A percentile compares a stretch with the other conserved stretches of the same genome.
phyloP scores from a whole-genome alignment of 1,284 basidiomycete species.

The Psilocybe mexicana region DNA sequence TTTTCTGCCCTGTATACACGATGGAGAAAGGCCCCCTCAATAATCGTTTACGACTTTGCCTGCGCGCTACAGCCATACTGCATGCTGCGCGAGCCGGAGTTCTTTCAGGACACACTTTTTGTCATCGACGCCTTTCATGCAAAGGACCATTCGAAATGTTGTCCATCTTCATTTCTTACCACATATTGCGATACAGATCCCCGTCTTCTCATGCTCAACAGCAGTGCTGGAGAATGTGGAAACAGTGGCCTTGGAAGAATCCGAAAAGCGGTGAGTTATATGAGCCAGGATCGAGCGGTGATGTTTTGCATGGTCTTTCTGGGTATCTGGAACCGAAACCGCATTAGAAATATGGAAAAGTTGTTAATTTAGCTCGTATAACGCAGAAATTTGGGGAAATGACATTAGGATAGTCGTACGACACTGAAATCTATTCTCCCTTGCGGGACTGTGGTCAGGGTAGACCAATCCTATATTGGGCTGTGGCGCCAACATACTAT shows the following conservation, averaged over 20 bases:
- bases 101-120: conserved; percentile 32
- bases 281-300: conserved; percentile 27
- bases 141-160: conserved; percentile 29
- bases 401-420: too few species aligned
- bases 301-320: conserved; percentile 29
- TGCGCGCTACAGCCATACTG: conserved; percentile 36
- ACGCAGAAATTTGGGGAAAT: too few species aligned
- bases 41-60: conserved; percentile 36
- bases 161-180: conserved; percentile 27
- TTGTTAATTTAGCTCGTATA: too few species aligned
- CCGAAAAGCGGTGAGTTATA: conserved; percentile 32
- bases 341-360: neutral
- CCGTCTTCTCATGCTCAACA: conserved; percentile 27
- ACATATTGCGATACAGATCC: conserved; percentile 28
- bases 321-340: conserved; percentile 27
- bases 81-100: conserved; percentile 29
- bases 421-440: too few species aligned
- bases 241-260: conserved; percentile 31
- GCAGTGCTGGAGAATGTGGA: conserved; percentile 36
- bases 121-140: conserved; percentile 33
- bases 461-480: too few species aligned
- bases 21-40: conserved; percentile 32
- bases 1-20: conserved; percentile 37
- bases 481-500: too few species aligned
- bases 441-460: too few species aligned